These are phyloP conservation scores for Neopestalotiopsis sp. DNA, from an alignment of 2,329 filamentous ascomycete genomes.

Conservation along the genomic window DNA sequence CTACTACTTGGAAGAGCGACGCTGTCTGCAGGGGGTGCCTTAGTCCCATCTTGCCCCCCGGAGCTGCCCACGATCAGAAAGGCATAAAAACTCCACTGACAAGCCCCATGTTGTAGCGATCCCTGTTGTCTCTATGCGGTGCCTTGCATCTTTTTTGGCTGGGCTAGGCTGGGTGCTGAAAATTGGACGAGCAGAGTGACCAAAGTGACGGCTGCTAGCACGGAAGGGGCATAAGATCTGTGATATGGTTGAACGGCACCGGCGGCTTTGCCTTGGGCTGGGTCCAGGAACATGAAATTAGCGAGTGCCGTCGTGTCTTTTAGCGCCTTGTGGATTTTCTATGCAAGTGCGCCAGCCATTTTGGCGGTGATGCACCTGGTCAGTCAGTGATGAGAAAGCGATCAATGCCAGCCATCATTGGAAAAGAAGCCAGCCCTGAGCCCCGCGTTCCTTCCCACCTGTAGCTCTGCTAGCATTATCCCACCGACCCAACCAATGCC, in stretches of 20 bases:
- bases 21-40: background rate
- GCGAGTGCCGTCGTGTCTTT: background rate
- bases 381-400: background rate
- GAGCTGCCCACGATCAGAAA: constrained; percentile 1
- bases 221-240: constrained; percentile 5
- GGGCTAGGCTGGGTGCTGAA: background rate
- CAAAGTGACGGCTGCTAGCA: background rate
- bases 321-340: constrained; percentile 2
- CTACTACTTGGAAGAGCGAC: background rate
- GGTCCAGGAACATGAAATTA: constrained; percentile 18
- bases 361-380: background rate
- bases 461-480: background rate
- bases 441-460: background rate
- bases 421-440: background rate
- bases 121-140: background rate
- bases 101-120: background rate
- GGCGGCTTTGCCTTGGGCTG: background rate
- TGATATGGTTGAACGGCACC: background rate
- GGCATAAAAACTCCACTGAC: background rate
- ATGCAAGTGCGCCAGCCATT: background rate
- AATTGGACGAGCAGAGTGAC: background rate
- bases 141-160: constrained; percentile 3
- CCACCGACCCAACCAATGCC: background rate
- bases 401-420: background rate
- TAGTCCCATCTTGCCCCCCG: background rate